phyloP scores from a whole-genome alignment of 1,284 basidiomycete genomes.

The Anthracocystis setariae region DNA sequence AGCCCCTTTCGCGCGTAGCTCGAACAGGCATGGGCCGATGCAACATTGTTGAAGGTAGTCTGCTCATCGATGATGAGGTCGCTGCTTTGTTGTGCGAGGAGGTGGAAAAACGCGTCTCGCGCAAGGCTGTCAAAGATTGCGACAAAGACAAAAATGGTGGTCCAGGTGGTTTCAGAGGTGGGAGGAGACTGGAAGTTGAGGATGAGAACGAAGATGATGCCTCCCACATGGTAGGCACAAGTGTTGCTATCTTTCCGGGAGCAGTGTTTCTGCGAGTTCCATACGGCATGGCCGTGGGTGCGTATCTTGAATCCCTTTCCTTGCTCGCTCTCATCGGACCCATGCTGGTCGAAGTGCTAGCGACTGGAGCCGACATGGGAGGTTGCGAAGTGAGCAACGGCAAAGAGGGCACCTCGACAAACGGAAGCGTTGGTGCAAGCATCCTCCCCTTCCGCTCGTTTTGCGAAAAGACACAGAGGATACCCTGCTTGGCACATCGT shows the following conservation, averaged over 20 bases:
- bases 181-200: not conserved
- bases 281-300: slow-evolving; percentile 14
- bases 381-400: not conserved
- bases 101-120: not conserved
- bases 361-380: not conserved
- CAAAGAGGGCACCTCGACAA: slow-evolving; percentile 10
- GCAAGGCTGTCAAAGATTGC: not conserved
- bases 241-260: not conserved
- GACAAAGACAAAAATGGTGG: not conserved
- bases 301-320: slow-evolving; percentile 6
- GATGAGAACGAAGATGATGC: not conserved
- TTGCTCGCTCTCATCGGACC: slow-evolving; percentile 16
- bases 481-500: slow-evolving; percentile 35
- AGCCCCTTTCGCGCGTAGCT: not conserved
- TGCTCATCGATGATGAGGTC: not conserved
- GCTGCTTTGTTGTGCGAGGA: not conserved
- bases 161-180: not conserved
- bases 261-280: slow-evolving; percentile 15
- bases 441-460: slow-evolving; percentile 19
- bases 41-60: not conserved
- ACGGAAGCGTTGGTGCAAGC: not conserved
- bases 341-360: not conserved
- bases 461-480: slow-evolving; percentile 30
- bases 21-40: not conserved
- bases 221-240: not conserved